Evolutionary conservation across 2,329 filamentous ascomycete species (phyloP), one percentile per base, ranked within the genome.

Genomic region (Ophiocordyceps sinensis): DNA sequence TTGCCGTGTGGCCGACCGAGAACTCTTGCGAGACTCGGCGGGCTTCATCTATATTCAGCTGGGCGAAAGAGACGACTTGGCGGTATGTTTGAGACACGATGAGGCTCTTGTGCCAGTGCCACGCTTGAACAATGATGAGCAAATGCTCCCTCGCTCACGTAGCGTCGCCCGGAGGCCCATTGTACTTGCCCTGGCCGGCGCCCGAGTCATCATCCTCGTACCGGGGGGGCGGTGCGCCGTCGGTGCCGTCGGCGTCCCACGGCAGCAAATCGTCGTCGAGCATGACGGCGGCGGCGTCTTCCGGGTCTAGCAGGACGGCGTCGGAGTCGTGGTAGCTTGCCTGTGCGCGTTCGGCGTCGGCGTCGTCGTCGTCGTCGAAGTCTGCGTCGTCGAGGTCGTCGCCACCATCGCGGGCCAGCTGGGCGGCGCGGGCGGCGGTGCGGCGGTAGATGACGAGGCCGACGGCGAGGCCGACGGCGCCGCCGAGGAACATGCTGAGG

Each of bases 401-500:
- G 19, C 51, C 61, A 38, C 68, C 66, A 39, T 70, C 67, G 35
- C 63, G 56, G 12, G 67, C 71, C 29, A 81, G 63, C 58, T 78
- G 71, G 39, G 68, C 69, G 15, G 77, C 76, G 40, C 77, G 68
- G 34, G 73, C 68, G 69, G 80, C 78, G 42, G 77, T 81, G 44
- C 74, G 69, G 41, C 72, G 73, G 65, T 94, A 98, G 57, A 98
- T 93, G 61, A 93, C 70, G 61, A 78, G 82, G 14, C 86, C 89
- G 3, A 91, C 87, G 23, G 67, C 71, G 19, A 82, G 64, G 37
- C 91, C 91, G 12, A 94, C 65, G 19, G 75, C 53, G 39, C 75
- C 73, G 26, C 85, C 83, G 43, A 88, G 60, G 13, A 77, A 55
- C 60, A 96, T 95, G 63, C 79, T 82, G 21, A 80, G 60, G 58